Percentiles rank a stretch among this genome's conserved stretches.
phyloP scores from a whole-genome alignment of 257 asterid genomes.

The Echium plantagineum region DNA sequence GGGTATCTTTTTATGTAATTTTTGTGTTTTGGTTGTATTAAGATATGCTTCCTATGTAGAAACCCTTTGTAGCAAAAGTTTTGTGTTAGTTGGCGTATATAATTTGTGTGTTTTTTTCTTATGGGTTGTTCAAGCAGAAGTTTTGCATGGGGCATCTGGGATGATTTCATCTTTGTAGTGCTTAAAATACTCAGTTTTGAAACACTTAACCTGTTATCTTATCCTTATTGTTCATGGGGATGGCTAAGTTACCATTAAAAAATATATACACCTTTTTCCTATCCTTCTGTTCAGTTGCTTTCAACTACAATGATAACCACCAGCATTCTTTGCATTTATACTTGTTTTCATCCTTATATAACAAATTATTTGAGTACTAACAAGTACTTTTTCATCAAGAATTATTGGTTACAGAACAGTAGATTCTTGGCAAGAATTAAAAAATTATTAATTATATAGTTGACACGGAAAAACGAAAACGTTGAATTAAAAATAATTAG shows the following conservation, averaged over 20 bases:
- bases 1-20: slow-evolving; percentile 4
- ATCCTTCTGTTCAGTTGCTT: slow-evolving; percentile 29
- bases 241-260: slow-evolving; percentile 14
- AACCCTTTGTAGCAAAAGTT: background rate
- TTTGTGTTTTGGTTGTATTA: too few species aligned
- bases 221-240: background rate
- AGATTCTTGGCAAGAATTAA: background rate
- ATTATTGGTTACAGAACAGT: background rate
- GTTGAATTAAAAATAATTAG: too few species aligned
- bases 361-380: slow-evolving; percentile 10
- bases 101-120: background rate
- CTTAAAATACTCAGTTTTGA: background rate
- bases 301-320: slow-evolving; percentile 28
- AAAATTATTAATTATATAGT: too few species aligned
- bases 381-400: background rate
- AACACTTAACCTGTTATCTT: background rate
- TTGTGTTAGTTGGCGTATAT: background rate
- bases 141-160: slow-evolving; percentile 13
- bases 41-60: too few species aligned
- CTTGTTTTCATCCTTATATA: slow-evolving; percentile 24
- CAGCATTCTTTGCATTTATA: slow-evolving; percentile 15
- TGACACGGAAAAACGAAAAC: background rate
- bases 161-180: background rate
- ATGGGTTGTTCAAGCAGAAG: slow-evolving; percentile 2
- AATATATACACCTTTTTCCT: slow-evolving; percentile 11